A percentile compares a stretch with the other conserved stretches of the same genome.
These are phyloP conservation scores for Juglanconis juglandina DNA, from an alignment of 2,329 filamentous ascomycete genomes.

Conservation along the genomic window DNA sequence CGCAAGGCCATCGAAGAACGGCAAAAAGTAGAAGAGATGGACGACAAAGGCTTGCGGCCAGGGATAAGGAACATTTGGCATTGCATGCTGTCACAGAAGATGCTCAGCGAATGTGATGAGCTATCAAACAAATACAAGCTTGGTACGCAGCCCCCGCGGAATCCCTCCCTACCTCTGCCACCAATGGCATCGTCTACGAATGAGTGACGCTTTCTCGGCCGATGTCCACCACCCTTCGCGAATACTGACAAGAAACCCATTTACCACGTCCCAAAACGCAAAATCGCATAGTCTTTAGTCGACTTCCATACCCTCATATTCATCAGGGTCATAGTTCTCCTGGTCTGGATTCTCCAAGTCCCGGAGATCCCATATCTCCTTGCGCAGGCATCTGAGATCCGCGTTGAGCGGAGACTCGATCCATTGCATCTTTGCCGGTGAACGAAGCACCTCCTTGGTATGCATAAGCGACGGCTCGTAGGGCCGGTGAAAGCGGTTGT, in stretches of 20 bases:
- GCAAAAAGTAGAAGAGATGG: slow-evolving; percentile 13
- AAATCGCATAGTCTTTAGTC: background rate
- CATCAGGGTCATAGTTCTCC: background rate
- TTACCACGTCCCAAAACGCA: background rate
- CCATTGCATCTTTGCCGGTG: background rate
- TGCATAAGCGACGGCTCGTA: background rate
- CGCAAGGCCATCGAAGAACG: slow-evolving; percentile 67
- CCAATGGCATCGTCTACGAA: background rate
- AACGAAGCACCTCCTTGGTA: background rate
- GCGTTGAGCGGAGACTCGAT: background rate
- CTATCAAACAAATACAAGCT: background rate
- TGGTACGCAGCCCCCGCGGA: background rate
- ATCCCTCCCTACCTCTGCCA: background rate
- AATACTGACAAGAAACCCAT: background rate
- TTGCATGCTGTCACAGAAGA: background rate
- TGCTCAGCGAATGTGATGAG: background rate
- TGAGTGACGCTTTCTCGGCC: background rate
- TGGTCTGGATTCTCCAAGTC: background rate
- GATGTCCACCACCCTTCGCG: background rate
- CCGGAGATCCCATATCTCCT: no score
- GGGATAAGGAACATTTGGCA: background rate
- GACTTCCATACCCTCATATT: background rate
- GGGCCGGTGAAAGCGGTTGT: background rate
- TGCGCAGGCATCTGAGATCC: no score
- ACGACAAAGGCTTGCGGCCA: background rate